Conservation (phyloP, 257 asterid species). For the Echium plantagineum region DNA sequence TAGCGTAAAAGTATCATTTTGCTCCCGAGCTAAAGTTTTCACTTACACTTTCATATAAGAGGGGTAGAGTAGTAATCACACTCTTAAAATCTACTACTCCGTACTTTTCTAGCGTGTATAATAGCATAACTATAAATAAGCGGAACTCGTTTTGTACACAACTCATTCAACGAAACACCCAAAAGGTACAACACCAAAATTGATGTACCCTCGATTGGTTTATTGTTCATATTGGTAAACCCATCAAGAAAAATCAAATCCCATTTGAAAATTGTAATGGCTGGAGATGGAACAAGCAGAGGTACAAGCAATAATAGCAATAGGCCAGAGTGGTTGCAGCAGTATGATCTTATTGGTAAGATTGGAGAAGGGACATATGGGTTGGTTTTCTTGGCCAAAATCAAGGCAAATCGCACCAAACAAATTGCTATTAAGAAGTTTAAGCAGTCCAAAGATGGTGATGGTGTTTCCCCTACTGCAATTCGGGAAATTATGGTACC, state of each 20-base stretch:
- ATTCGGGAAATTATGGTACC: slow-evolving; percentile 94
- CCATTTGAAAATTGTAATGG: not conserved
- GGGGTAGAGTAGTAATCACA: too few relatives aligned
- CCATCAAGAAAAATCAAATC: not conserved
- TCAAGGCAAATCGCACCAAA: slow-evolving; percentile 65
- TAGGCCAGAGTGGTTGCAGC: slow-evolving; percentile 95
- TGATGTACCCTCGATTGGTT: too few relatives aligned
- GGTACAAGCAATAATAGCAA: slow-evolving; percentile 10
- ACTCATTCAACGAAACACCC: too few relatives aligned
- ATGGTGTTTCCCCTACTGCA: slow-evolving; percentile 98
- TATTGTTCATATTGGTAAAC: too few relatives aligned
- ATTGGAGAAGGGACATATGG: slow-evolving; percentile 98
- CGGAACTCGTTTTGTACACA: too few relatives aligned
- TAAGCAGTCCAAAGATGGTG: slow-evolving; percentile 98
- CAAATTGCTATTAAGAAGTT: slow-evolving; percentile 90
- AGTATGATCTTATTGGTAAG: slow-evolving; percentile 87
- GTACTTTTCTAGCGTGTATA: too few relatives aligned
- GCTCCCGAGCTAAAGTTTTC: too few relatives aligned
- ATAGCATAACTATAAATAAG: too few relatives aligned
- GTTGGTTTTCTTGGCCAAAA: slow-evolving; percentile 81
- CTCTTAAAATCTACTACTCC: too few relatives aligned
- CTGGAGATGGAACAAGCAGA: slow-evolving; percentile 16
- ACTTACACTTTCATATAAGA: too few relatives aligned
- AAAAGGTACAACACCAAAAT: too few relatives aligned
- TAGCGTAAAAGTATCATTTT: too few relatives aligned